Evolutionary conservation across 208 protist genomes (phyloP).

Genomic region (Wallacemonas sp.): DNA sequence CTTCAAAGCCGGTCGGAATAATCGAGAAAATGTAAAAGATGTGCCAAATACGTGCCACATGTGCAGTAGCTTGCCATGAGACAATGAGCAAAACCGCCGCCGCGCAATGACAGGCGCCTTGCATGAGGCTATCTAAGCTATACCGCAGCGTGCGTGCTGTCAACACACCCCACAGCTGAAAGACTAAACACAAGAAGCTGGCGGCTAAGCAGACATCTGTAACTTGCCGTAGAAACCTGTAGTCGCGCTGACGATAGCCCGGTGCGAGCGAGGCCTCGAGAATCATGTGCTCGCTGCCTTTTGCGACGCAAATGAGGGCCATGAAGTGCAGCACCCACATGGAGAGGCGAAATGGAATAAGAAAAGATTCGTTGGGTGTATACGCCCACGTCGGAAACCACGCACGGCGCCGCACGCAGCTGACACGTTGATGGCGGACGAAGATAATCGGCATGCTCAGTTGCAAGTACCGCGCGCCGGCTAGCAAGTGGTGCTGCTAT

Average conservation of each 20-base stretch:
- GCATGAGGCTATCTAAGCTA: conserved; percentile 55
- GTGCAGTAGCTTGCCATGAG: conserved; percentile 34
- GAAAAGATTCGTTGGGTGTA: conserved; percentile 36
- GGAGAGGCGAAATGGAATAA: conserved; percentile 57
- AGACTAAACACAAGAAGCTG: conserved; percentile 52
- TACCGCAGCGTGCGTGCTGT: conserved; percentile 67
- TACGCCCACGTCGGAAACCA: conserved; percentile 5
- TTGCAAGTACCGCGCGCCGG: not conserved
- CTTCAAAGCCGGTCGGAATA: conserved; percentile 65
- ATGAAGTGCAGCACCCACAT: conserved; percentile 58
- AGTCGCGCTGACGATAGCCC: conserved; percentile 35
- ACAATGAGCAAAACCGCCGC: conserved; percentile 62
- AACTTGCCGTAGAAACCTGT: conserved; percentile 36
- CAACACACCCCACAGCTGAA: conserved; percentile 50
- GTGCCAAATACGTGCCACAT: conserved; percentile 61
- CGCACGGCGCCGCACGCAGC: not conserved
- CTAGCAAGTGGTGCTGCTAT: too few relatives aligned
- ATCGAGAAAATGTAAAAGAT: conserved; percentile 76
- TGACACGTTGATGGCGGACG: not conserved
- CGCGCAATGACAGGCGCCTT: conserved; percentile 43
- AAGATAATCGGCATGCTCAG: conserved; percentile 11
- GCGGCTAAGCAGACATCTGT: conserved; percentile 45
- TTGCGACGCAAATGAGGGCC: conserved; percentile 48
- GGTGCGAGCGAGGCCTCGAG: conserved; percentile 25
- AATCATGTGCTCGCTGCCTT: conserved; percentile 60